Evolutionary conservation across 2,329 filamentous ascomycete genomes (phyloP).

Genomic region (Pestalotiopsis sp.): DNA sequence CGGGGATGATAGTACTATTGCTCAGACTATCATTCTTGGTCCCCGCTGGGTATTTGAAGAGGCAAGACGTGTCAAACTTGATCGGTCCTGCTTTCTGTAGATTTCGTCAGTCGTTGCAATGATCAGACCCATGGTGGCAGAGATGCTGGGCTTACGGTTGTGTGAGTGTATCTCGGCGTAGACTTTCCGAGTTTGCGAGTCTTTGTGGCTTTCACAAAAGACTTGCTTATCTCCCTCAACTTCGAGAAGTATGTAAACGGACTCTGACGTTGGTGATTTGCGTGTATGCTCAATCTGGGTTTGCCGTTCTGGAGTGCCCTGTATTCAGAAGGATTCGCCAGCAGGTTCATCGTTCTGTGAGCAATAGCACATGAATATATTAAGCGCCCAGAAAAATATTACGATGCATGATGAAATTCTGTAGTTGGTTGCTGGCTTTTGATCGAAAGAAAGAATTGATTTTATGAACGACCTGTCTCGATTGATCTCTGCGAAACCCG

Average conservation of each 20-base stretch:
- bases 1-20: background rate
- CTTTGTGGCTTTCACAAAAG: background rate
- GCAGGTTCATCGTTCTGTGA: constrained; percentile 10
- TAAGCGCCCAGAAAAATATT: background rate
- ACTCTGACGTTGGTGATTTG: background rate
- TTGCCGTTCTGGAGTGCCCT: background rate
- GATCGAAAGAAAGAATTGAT: background rate
- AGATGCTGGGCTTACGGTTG: background rate
- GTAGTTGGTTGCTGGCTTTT: background rate
- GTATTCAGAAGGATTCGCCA: background rate
- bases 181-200: background rate
- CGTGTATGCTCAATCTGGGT: background rate
- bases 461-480: background rate
- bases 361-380: background rate
- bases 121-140: background rate
- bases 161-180: background rate
- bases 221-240: background rate
- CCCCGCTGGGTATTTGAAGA: background rate
- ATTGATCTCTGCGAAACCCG: background rate
- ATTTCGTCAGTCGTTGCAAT: background rate
- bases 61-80: background rate
- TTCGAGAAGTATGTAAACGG: background rate
- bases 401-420: constrained; percentile 6
- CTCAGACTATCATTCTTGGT: constrained; percentile 11
- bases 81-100: background rate